These are phyloP conservation scores for Clarireedia homoeocarpa DNA, from an alignment of 2,329 filamentous ascomycete species.

Conservation along the genomic window DNA sequence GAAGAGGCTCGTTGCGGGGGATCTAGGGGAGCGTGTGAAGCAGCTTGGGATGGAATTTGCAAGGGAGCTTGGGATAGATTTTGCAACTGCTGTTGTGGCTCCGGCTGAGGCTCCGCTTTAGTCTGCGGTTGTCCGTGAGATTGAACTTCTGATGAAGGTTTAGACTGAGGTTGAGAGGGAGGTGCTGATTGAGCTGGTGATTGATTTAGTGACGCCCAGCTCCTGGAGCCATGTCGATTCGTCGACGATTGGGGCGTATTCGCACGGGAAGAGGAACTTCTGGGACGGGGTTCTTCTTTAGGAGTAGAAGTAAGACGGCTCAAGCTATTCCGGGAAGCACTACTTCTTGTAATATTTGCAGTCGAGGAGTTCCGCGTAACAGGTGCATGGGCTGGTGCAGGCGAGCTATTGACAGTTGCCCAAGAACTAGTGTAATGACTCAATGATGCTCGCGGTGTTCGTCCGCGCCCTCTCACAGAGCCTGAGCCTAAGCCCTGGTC, in stretches of 20 bases:
- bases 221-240: not conserved
- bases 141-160: not conserved
- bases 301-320: not conserved
- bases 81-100: not conserved
- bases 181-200: not conserved
- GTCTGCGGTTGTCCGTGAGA: not conserved
- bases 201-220: conserved; percentile 12
- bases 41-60: not conserved
- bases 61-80: not conserved
- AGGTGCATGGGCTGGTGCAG: not conserved
- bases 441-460: conserved; percentile 2
- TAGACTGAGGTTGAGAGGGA: not conserved
- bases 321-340: not conserved
- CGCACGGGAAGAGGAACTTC: not conserved
- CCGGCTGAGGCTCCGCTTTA: not conserved
- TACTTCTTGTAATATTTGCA: conserved; percentile 1
- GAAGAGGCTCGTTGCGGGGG: not conserved
- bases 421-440: conserved; percentile 11
- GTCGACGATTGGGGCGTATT: conserved; percentile 4
- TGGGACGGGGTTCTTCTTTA: not conserved
- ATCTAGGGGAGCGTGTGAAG: not conserved
- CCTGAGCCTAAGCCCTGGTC: conserved; percentile 16
- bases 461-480: conserved; percentile 1
- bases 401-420: conserved; percentile 21
- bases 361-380: conserved; percentile 8